Conservation (phyloP, 1,284 basidiomycete species). For the Trichosporon faecale region DNA sequence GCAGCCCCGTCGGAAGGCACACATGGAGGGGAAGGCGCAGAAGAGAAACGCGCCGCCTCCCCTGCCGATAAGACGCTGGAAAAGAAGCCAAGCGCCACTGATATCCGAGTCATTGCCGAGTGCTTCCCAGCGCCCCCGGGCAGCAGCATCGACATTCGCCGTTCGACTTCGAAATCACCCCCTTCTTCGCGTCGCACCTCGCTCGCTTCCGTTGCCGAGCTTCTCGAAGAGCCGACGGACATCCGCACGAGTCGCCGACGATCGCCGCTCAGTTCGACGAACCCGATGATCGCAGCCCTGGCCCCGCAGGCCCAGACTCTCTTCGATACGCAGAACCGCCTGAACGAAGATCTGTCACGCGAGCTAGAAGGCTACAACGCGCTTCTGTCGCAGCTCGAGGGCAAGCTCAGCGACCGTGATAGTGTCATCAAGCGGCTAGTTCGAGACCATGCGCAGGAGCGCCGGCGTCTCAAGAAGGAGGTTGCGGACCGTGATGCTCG, state of each 20-base stretch:
- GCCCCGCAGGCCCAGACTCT: not conserved
- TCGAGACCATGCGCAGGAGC: not conserved
- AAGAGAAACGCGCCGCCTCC: too few relatives aligned
- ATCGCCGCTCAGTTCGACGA: not conserved
- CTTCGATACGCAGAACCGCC: not conserved
- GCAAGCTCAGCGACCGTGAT: constrained; percentile 4
- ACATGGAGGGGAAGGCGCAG: not conserved
- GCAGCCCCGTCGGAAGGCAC: not conserved
- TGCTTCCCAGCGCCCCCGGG: not conserved
- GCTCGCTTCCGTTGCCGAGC: constrained; percentile 4
- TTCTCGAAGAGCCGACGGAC: not conserved
- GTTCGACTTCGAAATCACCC: not conserved
- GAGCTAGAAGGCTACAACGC: not conserved
- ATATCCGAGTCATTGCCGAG: not conserved
- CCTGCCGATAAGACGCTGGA: not conserved
- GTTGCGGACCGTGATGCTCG: not conserved
- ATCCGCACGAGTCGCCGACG: not conserved
- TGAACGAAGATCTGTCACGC: constrained; percentile 1
- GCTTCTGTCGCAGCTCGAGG: constrained; percentile 1
- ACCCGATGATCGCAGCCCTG: not conserved
- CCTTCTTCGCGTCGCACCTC: constrained; percentile 1
- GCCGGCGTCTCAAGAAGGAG: constrained; percentile 4
- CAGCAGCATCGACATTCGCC: not conserved
- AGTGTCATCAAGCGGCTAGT: constrained; percentile 3
- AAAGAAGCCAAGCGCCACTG: not conserved